Evolutionary conservation across 2,329 filamentous ascomycete genomes (phyloP), one percentile per base, ranked within the genome.

Genomic region (Verticillium tricorpus): DNA sequence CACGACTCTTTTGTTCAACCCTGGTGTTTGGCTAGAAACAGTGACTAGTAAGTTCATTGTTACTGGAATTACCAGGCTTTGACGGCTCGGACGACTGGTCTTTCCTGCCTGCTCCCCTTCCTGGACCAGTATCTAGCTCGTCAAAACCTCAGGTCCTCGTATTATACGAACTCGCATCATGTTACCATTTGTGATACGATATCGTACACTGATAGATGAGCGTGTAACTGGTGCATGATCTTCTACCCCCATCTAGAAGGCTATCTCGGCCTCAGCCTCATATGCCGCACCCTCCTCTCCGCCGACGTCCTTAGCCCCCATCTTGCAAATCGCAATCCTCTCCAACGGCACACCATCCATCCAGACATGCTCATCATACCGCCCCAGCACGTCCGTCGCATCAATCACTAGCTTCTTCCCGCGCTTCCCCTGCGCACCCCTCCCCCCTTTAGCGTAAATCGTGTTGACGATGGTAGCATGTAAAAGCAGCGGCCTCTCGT

Each of bases 401-500:
- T 90, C 82, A 67, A 89, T 71, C 22, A 76, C 79, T 66, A 82
- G 61, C 67, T 70, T 78, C 40, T 64, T 65, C 22, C 70, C 62
- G 56, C 68, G 68, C 57, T 66, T 63, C 39, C 63, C 69, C 45
- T 50, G 45, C n/a, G 45, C n/a, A 2, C 19, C 45, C n/a, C 45
- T 22, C 58, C 67, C 71, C 5, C 73, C 74, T 70, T 82, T 85
- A 54, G 87, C 86, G 71, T 97, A 96, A 15, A 93, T 85, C 0
- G 93, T 96, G 73, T 97, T 97, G 58, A 95, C 76, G 4, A 97
- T 78, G 0, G 94, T 97, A 19, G 91, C 92, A 71, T 97, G 94
- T 59, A 97, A 76, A 22, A 91, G 82, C 64, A 97, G 73, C 7
- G 86, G 83, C 60, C 91, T 78, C 14, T 78, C 75, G 31, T 91